These are phyloP conservation scores for Phaeotremella fagi DNA, from an alignment of 768 basidiomycete genomes.

Conservation along the genomic window DNA sequence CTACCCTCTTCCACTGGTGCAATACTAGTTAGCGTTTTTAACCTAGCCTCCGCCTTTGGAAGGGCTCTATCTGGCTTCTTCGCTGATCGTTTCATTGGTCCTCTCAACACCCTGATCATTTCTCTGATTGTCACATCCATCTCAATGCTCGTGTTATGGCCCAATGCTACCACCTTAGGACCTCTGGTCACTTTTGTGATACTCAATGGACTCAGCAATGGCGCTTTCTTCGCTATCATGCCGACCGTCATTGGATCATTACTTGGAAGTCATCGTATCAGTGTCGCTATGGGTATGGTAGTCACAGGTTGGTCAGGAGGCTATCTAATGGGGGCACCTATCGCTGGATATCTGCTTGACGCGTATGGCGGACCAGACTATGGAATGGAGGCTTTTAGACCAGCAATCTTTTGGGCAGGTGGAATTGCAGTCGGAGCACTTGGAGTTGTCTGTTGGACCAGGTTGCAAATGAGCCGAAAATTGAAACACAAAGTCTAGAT, in stretches of 20 bases:
- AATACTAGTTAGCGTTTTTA: slow-evolving; percentile 31
- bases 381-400: too few relatives aligned
- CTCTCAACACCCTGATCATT: slow-evolving; percentile 51
- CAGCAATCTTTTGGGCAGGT: too few relatives aligned
- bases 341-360: slow-evolving; percentile 36
- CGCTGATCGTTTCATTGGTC: slow-evolving; percentile 51
- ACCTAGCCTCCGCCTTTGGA: slow-evolving; percentile 36
- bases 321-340: slow-evolving; percentile 19
- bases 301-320: slow-evolving; percentile 12
- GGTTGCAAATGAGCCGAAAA: too few relatives aligned
- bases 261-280: slow-evolving; percentile 8
- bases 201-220: slow-evolving; percentile 16
- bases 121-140: slow-evolving; percentile 48
- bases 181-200: slow-evolving; percentile 32
- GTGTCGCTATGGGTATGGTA: slow-evolving; percentile 24
- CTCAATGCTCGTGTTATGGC: slow-evolving; percentile 51
- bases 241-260: slow-evolving; percentile 25
- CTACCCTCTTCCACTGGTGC: slow-evolving; percentile 19
- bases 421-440: too few relatives aligned
- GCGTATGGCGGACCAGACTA: slow-evolving; percentile 42
- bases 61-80: slow-evolving; percentile 49
- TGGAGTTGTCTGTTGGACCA: too few relatives aligned
- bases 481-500: too few relatives aligned
- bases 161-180: slow-evolving; percentile 18
- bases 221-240: slow-evolving; percentile 31